Conservation (phyloP, 345 rosid genomes). For the Heritiera fomes region DNA sequence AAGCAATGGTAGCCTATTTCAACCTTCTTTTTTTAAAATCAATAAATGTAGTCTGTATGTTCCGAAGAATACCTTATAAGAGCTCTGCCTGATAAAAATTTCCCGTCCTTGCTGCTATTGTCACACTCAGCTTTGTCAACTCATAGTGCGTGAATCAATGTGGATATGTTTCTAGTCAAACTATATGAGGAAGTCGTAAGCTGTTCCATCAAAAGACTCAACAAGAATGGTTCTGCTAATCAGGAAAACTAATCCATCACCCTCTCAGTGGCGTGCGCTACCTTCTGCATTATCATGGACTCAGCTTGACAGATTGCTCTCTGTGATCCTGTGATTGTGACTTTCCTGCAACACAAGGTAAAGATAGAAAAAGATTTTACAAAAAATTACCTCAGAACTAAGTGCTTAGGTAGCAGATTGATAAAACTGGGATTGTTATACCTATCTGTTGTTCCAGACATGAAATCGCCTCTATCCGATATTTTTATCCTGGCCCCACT, state of each 20-base stretch:
- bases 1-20: constrained; percentile 23
- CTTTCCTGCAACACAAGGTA: constrained; percentile 63
- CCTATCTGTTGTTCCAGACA: constrained; percentile 93
- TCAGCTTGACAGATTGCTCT: constrained; percentile 86
- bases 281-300: constrained; percentile 93
- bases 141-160: constrained; percentile 7
- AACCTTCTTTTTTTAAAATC: constrained; percentile 10
- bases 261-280: constrained; percentile 80
- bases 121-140: constrained; percentile 25
- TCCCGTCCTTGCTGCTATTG: constrained; percentile 19
- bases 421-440: constrained; percentile 25
- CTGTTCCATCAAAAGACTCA: constrained; percentile 21
- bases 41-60: constrained; percentile 19
- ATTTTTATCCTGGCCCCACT: constrained; percentile 92
- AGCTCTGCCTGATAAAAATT: constrained; percentile 25
- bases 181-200: constrained; percentile 13
- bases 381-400: neutral
- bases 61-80: constrained; percentile 32
- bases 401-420: neutral
- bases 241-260: constrained; percentile 45
- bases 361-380: neutral
- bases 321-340: constrained; percentile 88
- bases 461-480: constrained; percentile 96
- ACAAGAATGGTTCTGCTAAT: constrained; percentile 17
- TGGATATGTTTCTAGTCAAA: constrained; percentile 22